Evolutionary conservation across 352 stramenopile genomes (phyloP), one percentile per base, ranked within the genome.

Genomic region (Plasmopara halstedii): DNA sequence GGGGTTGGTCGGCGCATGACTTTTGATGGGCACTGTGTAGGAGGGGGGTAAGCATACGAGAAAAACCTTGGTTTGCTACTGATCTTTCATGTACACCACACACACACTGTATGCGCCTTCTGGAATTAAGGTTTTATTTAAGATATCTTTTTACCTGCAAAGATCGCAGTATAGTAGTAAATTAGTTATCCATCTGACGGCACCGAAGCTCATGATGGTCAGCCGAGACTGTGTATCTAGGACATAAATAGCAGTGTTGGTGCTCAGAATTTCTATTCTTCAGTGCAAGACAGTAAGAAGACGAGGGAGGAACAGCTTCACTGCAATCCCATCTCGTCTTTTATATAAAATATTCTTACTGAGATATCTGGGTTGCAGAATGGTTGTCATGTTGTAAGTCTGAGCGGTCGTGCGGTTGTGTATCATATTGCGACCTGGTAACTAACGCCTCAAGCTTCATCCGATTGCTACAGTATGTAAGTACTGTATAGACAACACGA

Each of bases 311-410:
- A 25, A 2, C 13, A 1, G 10, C 27, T 27, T 39, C 19, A 31
- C 10, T 4, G 14, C 15, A 13, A 20, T 21, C 26, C 27, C 40
- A n/a, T 20, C 32, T 38, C 27, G 33, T 50, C 47, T 66, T 48
- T 58, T 53, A 61, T 50, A 60, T n/a, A 64, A 45, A 64, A 58
- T 26, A 27, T 64, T 64, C 45, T 40, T 45, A 33, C 41, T 48
- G 42, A 23, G 56, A 56, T 19, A 41, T 58, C 31, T 6, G 31
- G 11, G 31, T 18, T 35, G 25, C 31, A 26, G 46, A 66, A 64
- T 66, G 43, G 46, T 75, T 64, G 63, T 62, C 45, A 52, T 52
- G 56, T 73, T 73, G 63, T 73, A 36, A 56, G 45, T 23, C 46
- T 37, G 31, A 27, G 11, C 19, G 18, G 47, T 73, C 63, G 63